Evolutionary conservation across 768 basidiomycete species (phyloP).

Genomic region (Mycena haematopus): DNA sequence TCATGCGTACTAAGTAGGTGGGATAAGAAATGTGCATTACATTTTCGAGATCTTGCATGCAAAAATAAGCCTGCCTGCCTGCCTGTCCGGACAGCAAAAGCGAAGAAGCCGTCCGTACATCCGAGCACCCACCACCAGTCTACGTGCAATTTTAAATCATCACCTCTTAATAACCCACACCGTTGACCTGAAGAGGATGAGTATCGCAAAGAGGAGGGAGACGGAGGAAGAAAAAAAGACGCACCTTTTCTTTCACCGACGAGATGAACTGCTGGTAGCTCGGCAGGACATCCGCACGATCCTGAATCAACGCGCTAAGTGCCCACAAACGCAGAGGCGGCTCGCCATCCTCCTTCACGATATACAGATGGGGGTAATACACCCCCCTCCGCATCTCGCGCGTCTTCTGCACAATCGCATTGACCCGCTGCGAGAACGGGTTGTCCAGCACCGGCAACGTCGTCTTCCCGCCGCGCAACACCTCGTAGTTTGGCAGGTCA

Average conservation of each 20-base stretch:
- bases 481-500: constrained; percentile 85
- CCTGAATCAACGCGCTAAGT: constrained; percentile 91
- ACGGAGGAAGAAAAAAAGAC: constrained; percentile 12
- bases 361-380: constrained; percentile 92
- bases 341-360: constrained; percentile 98
- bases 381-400: constrained; percentile 92
- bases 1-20: background rate
- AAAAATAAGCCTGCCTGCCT: background rate
- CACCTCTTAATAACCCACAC: constrained; percentile 30
- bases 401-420: constrained; percentile 92
- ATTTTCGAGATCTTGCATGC: constrained; percentile 25
- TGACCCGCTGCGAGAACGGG: constrained; percentile 93
- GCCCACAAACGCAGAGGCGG: constrained; percentile 95
- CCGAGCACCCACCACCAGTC: constrained; percentile 13
- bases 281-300: constrained; percentile 91
- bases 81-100: constrained; percentile 2
- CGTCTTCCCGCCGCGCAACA: constrained; percentile 92
- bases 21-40: constrained; percentile 23
- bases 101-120: constrained; percentile 12
- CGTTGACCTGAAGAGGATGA: constrained; percentile 36
- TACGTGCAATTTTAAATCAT: constrained; percentile 21
- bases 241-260: constrained; percentile 89
- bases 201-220: background rate
- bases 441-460: constrained; percentile 93
- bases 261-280: constrained; percentile 96